phyloP scores from a whole-genome alignment of 805 yeast species.

The Metschnikowia aberdeeniae region DNA sequence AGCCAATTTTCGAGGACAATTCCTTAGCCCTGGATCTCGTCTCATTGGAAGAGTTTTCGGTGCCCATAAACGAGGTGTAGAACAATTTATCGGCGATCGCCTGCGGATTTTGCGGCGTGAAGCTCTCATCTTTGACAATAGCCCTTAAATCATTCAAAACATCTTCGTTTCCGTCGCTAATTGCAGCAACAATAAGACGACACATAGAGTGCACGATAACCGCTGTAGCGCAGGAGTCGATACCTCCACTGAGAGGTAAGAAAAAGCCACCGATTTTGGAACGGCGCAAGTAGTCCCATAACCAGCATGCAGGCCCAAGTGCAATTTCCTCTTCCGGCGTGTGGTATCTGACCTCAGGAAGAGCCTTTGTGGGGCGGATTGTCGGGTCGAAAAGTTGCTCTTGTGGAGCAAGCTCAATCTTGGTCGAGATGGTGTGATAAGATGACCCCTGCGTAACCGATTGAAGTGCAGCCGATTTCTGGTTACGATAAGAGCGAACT shows the following conservation, averaged over 20 bases:
- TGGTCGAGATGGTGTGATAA: conserved; percentile 57
- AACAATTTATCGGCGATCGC: conserved; percentile 75
- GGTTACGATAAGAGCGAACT: conserved; percentile 75
- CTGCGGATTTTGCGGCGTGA: conserved; percentile 69
- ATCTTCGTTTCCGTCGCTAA: conserved; percentile 60
- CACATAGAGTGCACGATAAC: conserved; percentile 95
- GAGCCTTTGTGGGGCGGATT: conserved; percentile 52
- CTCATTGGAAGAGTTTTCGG: conserved; percentile 84
- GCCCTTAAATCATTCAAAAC: conserved; percentile 74
- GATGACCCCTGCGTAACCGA: conserved; percentile 41
- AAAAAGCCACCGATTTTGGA: conserved; percentile 89
- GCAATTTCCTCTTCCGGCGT: conserved; percentile 95
- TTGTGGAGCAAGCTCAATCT: conserved; percentile 62
- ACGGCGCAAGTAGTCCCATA: conserved; percentile 96
- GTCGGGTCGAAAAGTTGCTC: conserved; percentile 56
- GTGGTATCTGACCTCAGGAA: conserved; percentile 54
- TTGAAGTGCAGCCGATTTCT: conserved; percentile 76
- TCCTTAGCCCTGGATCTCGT: conserved; percentile 80
- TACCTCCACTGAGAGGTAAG: conserved; percentile 94
- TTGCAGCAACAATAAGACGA: conserved; percentile 70
- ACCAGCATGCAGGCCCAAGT: conserved; percentile 98
- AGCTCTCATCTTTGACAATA: conserved; percentile 55
- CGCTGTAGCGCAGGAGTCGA: conserved; percentile 97
- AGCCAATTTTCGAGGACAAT: conserved; percentile 71
- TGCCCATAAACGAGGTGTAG: conserved; percentile 95